Evolutionary conservation across 2,329 filamentous ascomycete species (phyloP).

Genomic region (Alternaria sp.): DNA sequence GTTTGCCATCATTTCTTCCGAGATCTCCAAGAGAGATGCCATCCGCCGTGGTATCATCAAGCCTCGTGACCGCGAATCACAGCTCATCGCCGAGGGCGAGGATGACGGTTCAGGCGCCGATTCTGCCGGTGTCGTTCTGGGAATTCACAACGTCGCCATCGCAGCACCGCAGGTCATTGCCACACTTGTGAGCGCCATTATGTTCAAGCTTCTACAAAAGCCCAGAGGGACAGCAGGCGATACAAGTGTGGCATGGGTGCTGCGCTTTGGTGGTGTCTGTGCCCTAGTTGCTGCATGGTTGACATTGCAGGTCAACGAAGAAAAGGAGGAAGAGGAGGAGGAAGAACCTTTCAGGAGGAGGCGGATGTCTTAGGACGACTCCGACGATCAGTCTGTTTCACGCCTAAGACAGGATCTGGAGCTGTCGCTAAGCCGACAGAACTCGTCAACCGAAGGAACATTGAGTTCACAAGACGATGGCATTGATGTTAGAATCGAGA

Average conservation of each 20-base stretch:
- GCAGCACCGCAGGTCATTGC: constrained; percentile 91
- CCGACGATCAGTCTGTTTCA: constrained; percentile 20
- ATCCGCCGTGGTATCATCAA: constrained; percentile 63
- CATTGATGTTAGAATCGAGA: neutral
- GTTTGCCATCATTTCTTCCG: constrained; percentile 92
- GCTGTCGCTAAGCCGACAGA: constrained; percentile 17
- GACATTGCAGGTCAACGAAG: constrained; percentile 73
- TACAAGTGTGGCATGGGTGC: constrained; percentile 84
- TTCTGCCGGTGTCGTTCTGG: constrained; percentile 88
- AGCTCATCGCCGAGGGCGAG: constrained; percentile 54
- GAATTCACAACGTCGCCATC: constrained; percentile 95
- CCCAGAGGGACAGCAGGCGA: constrained; percentile 85
- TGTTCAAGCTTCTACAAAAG: constrained; percentile 89
- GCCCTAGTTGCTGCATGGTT: constrained; percentile 80
- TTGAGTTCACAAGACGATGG: neutral
- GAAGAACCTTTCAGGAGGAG: constrained; percentile 36
- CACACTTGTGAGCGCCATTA: constrained; percentile 81
- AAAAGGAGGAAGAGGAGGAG: constrained; percentile 48
- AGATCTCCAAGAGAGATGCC: constrained; percentile 85
- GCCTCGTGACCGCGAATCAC: constrained; percentile 50
- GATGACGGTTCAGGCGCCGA: constrained; percentile 70
- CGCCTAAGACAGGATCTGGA: constrained; percentile 20
- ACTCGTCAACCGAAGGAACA: constrained; percentile 1
- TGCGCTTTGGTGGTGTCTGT: constrained; percentile 83
- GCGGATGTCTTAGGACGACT: constrained; percentile 33